These are phyloP conservation scores for Phyllosticta ampelicida DNA, from an alignment of 2,329 filamentous ascomycete species.

Conservation along the genomic window DNA sequence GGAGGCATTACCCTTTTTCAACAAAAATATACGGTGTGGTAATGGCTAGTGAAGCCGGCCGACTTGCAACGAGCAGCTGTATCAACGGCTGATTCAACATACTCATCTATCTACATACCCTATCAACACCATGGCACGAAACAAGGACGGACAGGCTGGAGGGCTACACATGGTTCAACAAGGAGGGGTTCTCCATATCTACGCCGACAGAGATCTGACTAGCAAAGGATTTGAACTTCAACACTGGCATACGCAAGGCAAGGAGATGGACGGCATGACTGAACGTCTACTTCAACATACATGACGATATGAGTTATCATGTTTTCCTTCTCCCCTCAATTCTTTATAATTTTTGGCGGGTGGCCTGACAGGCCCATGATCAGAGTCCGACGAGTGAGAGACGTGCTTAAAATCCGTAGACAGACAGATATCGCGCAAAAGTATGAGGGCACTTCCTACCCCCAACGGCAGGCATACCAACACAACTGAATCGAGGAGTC, in stretches of 20 bases:
- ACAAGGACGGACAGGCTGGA: background rate
- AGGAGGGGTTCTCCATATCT: background rate
- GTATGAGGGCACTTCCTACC: too few species aligned
- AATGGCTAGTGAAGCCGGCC: background rate
- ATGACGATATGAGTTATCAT: background rate
- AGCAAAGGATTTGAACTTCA: background rate
- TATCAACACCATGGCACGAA: background rate
- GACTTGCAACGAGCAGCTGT: background rate
- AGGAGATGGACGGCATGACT: background rate
- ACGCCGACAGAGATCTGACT: background rate
- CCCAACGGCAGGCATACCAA: too few species aligned
- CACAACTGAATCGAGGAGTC: too few species aligned
- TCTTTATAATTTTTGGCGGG: background rate
- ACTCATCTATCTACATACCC: background rate
- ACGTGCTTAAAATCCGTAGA: too few species aligned
- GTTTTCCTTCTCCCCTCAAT: background rate
- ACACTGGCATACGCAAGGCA: background rate
- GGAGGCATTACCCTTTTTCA: conserved; percentile 6
- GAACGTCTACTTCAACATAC: background rate
- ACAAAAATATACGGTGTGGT: conserved; percentile 2
- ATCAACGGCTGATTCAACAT: background rate
- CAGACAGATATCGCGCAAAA: too few species aligned
- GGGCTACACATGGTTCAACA: background rate
- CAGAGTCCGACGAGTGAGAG: too few species aligned
- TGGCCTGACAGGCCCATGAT: background rate